Conservation (phyloP, 139 green algal genomes). For the Spirogloea muscicola region DNA sequence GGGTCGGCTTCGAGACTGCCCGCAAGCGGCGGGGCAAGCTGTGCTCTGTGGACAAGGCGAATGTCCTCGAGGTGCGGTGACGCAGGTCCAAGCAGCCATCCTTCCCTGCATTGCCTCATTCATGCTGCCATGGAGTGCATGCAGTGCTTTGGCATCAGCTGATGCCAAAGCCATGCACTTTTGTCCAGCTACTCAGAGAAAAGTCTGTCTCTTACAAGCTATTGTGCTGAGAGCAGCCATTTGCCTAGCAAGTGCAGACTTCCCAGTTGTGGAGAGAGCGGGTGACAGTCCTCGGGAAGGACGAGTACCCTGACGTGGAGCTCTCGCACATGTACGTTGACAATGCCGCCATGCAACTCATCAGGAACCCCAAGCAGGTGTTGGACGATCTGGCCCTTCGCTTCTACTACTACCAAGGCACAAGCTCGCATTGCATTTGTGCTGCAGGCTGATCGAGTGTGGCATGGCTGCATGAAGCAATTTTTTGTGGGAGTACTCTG, state of each 20-base stretch:
- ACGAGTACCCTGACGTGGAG: conserved; percentile 94
- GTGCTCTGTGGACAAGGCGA: conserved; percentile 93
- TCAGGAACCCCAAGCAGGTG: conserved; percentile 57
- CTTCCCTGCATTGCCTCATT: no score
- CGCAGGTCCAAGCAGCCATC: no score
- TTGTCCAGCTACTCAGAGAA: no score
- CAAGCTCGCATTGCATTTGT: not conserved
- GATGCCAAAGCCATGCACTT: no score
- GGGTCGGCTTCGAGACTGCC: conserved; percentile 88
- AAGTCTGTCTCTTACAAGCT: no score
- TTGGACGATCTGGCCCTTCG: no score
- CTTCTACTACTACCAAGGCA: not conserved
- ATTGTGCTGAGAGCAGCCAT: no score
- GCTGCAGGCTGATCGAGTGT: no score
- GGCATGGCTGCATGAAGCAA: no score
- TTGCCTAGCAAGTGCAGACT: conserved; percentile 22
- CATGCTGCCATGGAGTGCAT: no score
- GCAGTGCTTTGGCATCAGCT: no score
- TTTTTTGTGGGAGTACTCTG: no score
- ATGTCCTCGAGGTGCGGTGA: conserved; percentile 86
- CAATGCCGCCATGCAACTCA: conserved; percentile 98
- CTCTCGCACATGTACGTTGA: conserved; percentile 99
- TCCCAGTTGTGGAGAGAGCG: conserved; percentile 58
- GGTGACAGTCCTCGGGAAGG: conserved; percentile 80
- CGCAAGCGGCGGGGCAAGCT: conserved; percentile 73